These are phyloP conservation scores for Centaurea solstitialis DNA, from an alignment of 129 eudicot genomes.

Conservation along the genomic window DNA sequence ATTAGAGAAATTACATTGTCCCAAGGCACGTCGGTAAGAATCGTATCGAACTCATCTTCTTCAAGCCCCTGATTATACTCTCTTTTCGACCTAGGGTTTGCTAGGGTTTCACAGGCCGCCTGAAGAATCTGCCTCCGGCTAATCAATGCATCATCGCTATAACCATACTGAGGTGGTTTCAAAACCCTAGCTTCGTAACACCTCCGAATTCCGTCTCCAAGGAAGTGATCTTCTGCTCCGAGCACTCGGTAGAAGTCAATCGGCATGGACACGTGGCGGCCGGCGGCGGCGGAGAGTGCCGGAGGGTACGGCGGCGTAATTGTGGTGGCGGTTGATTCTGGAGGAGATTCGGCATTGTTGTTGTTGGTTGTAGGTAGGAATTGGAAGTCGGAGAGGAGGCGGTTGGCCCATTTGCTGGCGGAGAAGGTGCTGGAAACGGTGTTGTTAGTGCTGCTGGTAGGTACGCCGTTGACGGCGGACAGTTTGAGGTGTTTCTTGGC, in stretches of 20 bases:
- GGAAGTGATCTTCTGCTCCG: slow-evolving; percentile 80
- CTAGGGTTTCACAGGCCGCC: slow-evolving; percentile 85
- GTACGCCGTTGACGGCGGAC: slow-evolving; percentile 46
- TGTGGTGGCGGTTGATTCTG: slow-evolving; percentile 22
- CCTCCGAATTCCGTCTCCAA: slow-evolving; percentile 78
- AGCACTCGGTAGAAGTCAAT: slow-evolving; percentile 75
- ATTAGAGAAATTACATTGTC: slow-evolving; percentile 49
- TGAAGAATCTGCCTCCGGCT: slow-evolving; percentile 84
- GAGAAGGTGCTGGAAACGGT: slow-evolving; percentile 41
- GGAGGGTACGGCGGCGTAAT: slow-evolving; percentile 53
- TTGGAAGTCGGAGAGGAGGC: slow-evolving; percentile 91
- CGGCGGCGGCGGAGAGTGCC: slow-evolving; percentile 47
- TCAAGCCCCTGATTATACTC: slow-evolving; percentile 84
- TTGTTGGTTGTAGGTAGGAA: slow-evolving; percentile 63
- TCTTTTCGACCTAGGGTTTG: slow-evolving; percentile 59
- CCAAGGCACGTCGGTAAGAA: slow-evolving; percentile 83
- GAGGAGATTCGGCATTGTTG: slow-evolving; percentile 19
- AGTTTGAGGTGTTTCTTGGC: slow-evolving; percentile 39
- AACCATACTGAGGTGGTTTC: slow-evolving; percentile 89
- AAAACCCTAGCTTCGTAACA: slow-evolving; percentile 78
- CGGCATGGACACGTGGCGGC: slow-evolving; percentile 78
- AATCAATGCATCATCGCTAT: slow-evolving; percentile 76
- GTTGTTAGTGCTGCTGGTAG: slow-evolving; percentile 13
- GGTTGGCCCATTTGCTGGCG: slow-evolving; percentile 95
- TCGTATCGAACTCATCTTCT: slow-evolving; percentile 63